Base-by-base conservation (phyloP, 257 asterid species). In the Nicotiana paniculata region DNA sequence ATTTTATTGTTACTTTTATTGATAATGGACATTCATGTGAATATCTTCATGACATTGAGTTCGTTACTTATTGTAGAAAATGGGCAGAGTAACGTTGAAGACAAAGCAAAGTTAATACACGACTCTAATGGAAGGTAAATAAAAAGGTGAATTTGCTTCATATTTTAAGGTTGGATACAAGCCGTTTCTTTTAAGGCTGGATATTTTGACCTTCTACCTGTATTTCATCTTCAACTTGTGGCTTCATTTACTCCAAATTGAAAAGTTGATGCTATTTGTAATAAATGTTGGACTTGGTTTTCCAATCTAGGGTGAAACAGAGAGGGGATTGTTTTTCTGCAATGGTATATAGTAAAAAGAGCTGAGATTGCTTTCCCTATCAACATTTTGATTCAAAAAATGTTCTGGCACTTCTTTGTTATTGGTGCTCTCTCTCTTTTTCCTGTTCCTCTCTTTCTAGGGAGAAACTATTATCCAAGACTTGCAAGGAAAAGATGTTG, bases 71-170 rank as follows among this genome's bases (percentile, higher is more conserved):
- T 84, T 90, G 90, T 93, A 96, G 98, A 89, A 87, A 69, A 70
- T 75, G 90, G 81, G 79, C 82, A 83, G 75, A 78, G 79, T 69
- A 86, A 51, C 12, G 66, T 55, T 57, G 92, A 86, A 85, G 91
- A 84, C 55, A 79, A 86, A 81, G 89, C 74, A 75, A 92, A 75
- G 75, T 74, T 85, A n/a, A 69, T 30, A 51, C 86, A 57, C 59
- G 79, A 46, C 83, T 65, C 88, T 62, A 87, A 90, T 88, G 90
- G 91, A 90, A 96, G 99, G 99, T 95, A 89, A 90, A 82, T 81
- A 18, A 58, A 58, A 57, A 72, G 83, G 88, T 89, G 92, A 89
- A 83, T 87, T 86, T 87, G 84, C 79, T 91, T 90, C 81, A 83
- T 81, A 54, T 9, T 16, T 55, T 53, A n/a, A 18, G 81, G 59